Percentiles rank a stretch among this genome's conserved stretches.
Conservation (phyloP, 2,329 filamentous ascomycete species). For the Fragosphaeria purpurea region DNA sequence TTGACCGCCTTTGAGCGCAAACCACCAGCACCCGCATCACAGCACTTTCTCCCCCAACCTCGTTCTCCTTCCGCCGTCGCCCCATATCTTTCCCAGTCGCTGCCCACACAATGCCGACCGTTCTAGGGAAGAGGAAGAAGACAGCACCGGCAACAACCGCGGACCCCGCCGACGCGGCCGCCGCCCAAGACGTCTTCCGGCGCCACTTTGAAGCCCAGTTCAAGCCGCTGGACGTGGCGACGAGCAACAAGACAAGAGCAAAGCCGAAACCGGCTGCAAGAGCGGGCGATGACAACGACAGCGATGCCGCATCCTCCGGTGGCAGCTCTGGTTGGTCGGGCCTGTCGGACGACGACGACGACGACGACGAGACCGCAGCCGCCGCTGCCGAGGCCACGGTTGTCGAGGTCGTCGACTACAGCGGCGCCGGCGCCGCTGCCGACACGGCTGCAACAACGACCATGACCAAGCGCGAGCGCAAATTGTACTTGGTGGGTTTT, state of each 20-base stretch:
- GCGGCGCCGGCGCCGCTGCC: slow-evolving; percentile 24
- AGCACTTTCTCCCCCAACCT: too few relatives aligned
- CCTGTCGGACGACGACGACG: slow-evolving; percentile 33
- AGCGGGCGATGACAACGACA: slow-evolving; percentile 15
- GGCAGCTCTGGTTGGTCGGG: slow-evolving; percentile 51
- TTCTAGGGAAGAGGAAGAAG: slow-evolving; percentile 42
- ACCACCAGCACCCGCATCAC: neutral
- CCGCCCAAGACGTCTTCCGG: slow-evolving; percentile 66
- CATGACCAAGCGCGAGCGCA: slow-evolving; percentile 60
- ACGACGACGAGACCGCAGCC: slow-evolving; percentile 17
- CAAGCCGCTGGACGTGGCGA: slow-evolving; percentile 49
- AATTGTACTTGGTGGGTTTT: slow-evolving; percentile 60
- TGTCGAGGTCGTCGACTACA: slow-evolving; percentile 56
- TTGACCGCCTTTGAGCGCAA: slow-evolving; percentile 5
- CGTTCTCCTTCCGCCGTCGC: neutral
- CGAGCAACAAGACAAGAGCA: slow-evolving; percentile 24
- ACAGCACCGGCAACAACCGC: slow-evolving; percentile 11
- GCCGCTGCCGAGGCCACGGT: slow-evolving; percentile 15
- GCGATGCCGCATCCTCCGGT: neutral
- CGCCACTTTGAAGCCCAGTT: slow-evolving; percentile 85
- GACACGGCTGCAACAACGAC: slow-evolving; percentile 12
- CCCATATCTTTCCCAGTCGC: neutral
- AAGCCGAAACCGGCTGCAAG: slow-evolving; percentile 13
- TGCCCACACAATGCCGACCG: slow-evolving; percentile 27
- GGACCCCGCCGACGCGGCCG: slow-evolving; percentile 27